These are phyloP conservation scores for Aechmea fasciata DNA, from an alignment of 176 grass and related monocot species.

Conservation along the genomic window DNA sequence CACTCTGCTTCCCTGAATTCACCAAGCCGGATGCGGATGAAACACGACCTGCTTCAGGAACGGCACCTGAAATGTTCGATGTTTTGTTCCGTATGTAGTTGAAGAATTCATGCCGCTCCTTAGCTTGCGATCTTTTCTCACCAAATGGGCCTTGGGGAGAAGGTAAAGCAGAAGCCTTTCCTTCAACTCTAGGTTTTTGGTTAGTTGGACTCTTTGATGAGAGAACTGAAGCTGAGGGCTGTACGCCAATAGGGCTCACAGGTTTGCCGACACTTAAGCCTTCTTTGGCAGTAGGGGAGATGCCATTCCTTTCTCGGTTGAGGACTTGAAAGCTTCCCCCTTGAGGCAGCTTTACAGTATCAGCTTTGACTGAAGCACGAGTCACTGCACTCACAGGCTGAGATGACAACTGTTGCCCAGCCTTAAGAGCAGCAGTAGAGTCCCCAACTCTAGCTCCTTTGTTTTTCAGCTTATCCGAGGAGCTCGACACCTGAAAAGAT, in stretches of 20 bases:
- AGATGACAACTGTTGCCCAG: constrained; percentile 23
- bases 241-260: constrained; percentile 20
- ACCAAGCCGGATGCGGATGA: not conserved
- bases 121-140: constrained; percentile 34
- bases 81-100: constrained; percentile 25
- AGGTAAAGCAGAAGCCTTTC: constrained; percentile 9
- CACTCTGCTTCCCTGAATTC: constrained; percentile 4
- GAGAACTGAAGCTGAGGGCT: constrained; percentile 22
- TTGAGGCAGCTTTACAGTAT: constrained; percentile 38
- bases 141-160: constrained; percentile 31
- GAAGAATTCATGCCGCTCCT: constrained; percentile 30
- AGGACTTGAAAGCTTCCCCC: constrained; percentile 54
- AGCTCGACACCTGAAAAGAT: constrained; percentile 33
- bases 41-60: not conserved
- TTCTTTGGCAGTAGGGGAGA: constrained; percentile 27
- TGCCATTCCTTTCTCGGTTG: constrained; percentile 40
- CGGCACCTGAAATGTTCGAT: constrained; percentile 11
- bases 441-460: constrained; percentile 45
- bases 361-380: constrained; percentile 39
- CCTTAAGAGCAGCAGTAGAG: constrained; percentile 30
- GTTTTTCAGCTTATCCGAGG: constrained; percentile 27
- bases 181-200: constrained; percentile 31
- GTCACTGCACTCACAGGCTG: constrained; percentile 17
- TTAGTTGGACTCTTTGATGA: constrained; percentile 24
- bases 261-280: constrained; percentile 15